Percentiles rank a stretch among this genome's conserved stretches.
Evolutionary conservation across 169 alveolate species (phyloP).

Genomic region (Eimeria praecox): DNA sequence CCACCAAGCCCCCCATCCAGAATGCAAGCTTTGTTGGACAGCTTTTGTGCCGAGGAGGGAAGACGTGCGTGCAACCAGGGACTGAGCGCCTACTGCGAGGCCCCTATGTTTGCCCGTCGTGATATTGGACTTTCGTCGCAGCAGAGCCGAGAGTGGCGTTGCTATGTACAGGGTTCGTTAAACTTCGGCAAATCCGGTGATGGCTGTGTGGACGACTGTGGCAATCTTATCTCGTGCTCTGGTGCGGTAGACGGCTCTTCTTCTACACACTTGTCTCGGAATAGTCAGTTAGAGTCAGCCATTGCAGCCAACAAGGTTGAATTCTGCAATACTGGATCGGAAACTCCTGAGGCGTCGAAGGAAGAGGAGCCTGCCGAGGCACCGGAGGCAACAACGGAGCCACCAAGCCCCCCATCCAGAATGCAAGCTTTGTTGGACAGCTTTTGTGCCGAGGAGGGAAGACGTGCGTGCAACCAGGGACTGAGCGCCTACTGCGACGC

Average conservation of each 20-base stretch:
- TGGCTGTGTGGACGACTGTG: slow-evolving; percentile 45
- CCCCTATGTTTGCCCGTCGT: background rate
- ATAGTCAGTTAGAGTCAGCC: background rate
- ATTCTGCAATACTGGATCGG: background rate
- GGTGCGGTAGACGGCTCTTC: slow-evolving; percentile 13
- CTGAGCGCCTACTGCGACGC: background rate
- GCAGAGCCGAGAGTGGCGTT: slow-evolving; percentile 14
- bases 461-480: background rate
- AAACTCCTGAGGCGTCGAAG: background rate
- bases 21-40: background rate
- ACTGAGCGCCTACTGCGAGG: background rate
- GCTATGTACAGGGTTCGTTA: background rate
- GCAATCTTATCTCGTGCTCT: background rate
- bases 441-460: slow-evolving; percentile 14
- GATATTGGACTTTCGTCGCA: background rate
- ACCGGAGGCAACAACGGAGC: background rate
- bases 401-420: too few relatives aligned
- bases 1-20: too few relatives aligned
- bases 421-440: background rate
- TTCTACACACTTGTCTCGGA: background rate
- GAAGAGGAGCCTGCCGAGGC: background rate
- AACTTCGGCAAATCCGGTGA: background rate
- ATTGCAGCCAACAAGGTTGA: background rate
- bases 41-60: slow-evolving; percentile 6
- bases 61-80: background rate